A percentile compares a stretch with the other conserved stretches of the same genome.
Conservation (phyloP, 352 stramenopile genomes). For the Detonula confervacea region DNA sequence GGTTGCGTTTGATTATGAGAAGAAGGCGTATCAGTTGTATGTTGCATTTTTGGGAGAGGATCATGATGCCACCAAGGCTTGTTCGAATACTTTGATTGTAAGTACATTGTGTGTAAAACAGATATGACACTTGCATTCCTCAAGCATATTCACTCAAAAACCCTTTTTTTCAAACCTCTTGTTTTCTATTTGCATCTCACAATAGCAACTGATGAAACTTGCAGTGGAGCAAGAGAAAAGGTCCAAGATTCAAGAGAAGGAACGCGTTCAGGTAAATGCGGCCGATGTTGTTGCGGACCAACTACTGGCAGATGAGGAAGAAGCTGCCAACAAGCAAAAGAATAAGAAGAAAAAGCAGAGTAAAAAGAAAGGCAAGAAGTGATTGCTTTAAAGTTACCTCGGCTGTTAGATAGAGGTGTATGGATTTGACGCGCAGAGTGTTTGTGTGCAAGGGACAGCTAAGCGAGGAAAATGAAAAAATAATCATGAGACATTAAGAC, state of each 20-base stretch:
- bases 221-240: conserved; percentile 64
- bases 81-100: conserved; percentile 48
- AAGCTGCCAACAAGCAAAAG: conserved; percentile 64
- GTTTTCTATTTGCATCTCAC: conserved; percentile 6
- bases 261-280: conserved; percentile 56
- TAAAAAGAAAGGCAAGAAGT: conserved; percentile 54
- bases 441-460: too few relatives aligned
- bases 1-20: conserved; percentile 70
- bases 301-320: conserved; percentile 70
- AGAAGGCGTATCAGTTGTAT: conserved; percentile 73
- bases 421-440: too few relatives aligned
- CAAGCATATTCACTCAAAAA: too few relatives aligned
- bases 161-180: background rate
- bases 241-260: conserved; percentile 58
- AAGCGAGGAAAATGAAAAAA: too few relatives aligned
- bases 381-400: too few relatives aligned
- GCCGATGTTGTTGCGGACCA: conserved; percentile 73
- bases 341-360: conserved; percentile 72
- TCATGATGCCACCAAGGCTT: conserved; percentile 74
- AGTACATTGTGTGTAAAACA: conserved; percentile 21
- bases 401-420: too few relatives aligned
- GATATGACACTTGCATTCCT: too few relatives aligned
- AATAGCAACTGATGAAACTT: conserved; percentile 66
- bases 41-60: conserved; percentile 63
- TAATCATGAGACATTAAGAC: too few relatives aligned